These are phyloP conservation scores for Rutstroemia sydowiana DNA, from an alignment of 2,329 filamentous ascomycete genomes.

Conservation along the genomic window DNA sequence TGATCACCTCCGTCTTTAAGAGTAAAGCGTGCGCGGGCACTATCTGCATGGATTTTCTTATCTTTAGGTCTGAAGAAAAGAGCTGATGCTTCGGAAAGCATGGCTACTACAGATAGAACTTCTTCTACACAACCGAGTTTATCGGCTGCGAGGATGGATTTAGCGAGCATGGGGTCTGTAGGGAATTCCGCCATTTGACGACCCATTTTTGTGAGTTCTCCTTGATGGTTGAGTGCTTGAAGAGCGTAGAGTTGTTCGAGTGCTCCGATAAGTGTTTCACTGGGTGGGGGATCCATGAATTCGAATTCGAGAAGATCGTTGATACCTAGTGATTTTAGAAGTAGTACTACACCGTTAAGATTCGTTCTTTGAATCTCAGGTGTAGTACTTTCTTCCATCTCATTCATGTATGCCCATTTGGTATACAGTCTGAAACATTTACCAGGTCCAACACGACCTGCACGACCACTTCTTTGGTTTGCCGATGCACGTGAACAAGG, in stretches of 20 bases:
- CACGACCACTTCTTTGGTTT: slow-evolving; percentile 86
- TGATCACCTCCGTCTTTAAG: slow-evolving; percentile 89
- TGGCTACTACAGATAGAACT: slow-evolving; percentile 85
- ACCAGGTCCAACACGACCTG: slow-evolving; percentile 83
- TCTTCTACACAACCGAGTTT: slow-evolving; percentile 92
- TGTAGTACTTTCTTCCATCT: slow-evolving; percentile 84
- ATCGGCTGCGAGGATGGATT: slow-evolving; percentile 80
- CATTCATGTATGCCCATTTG: slow-evolving; percentile 88
- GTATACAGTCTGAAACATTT: slow-evolving; percentile 94
- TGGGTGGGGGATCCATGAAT: slow-evolving; percentile 89
- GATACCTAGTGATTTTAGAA: slow-evolving; percentile 84
- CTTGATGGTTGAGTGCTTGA: slow-evolving; percentile 80
- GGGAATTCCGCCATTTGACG: slow-evolving; percentile 95
- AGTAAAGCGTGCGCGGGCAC: slow-evolving; percentile 80
- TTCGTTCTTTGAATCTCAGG: slow-evolving; percentile 92
- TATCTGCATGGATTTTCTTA: slow-evolving; percentile 94
- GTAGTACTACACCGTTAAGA: slow-evolving; percentile 73
- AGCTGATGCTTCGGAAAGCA: slow-evolving; percentile 81
- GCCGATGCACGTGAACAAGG: slow-evolving; percentile 88
- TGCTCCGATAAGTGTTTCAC: slow-evolving; percentile 80
- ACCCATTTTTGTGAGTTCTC: slow-evolving; percentile 82
- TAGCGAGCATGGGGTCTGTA: slow-evolving; percentile 84
- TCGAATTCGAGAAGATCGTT: slow-evolving; percentile 91
- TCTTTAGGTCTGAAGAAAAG: slow-evolving; percentile 95
- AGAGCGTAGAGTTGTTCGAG: slow-evolving; percentile 88